Percentiles rank a stretch among this genome's conserved stretches.
These are phyloP conservation scores for Pichia sp. DNA, from an alignment of 1,139 yeast genomes.

Conservation along the genomic window DNA sequence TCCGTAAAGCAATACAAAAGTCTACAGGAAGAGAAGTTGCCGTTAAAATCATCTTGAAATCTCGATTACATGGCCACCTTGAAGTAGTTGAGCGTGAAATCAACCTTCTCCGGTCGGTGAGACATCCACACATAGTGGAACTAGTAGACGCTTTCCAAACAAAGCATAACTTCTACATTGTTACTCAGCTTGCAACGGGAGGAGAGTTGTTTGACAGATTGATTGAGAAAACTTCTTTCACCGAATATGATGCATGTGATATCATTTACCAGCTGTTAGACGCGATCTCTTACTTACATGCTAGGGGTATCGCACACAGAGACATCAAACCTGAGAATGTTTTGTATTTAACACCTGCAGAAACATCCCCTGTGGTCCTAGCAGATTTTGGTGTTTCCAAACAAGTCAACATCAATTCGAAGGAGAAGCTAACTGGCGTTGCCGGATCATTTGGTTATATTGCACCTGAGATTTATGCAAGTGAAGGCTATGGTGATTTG, in stretches of 20 bases:
- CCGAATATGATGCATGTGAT: conserved; percentile 64
- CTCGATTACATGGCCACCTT: conserved; percentile 47
- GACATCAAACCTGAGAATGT: conserved; percentile 85
- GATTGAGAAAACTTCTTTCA: conserved; percentile 70
- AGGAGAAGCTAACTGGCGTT: conserved; percentile 57
- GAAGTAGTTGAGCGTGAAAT: conserved; percentile 43
- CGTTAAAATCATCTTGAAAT: conserved; percentile 47
- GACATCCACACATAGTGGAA: conserved; percentile 74
- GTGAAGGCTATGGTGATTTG: conserved; percentile 34
- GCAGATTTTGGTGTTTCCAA: conserved; percentile 59
- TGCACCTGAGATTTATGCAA: conserved; percentile 52
- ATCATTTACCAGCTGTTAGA: conserved; percentile 71
- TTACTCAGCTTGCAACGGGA: conserved; percentile 76
- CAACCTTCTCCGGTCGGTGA: conserved; percentile 36
- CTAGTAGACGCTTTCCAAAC: conserved; percentile 89
- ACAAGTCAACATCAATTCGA: conserved; percentile 32
- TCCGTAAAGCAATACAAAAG: conserved; percentile 42
- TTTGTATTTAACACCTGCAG: conserved; percentile 36
- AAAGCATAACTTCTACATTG: conserved; percentile 75
- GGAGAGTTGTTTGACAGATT: conserved; percentile 86
- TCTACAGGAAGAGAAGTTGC: conserved; percentile 45
- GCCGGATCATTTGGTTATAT: conserved; percentile 58
- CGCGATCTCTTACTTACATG: conserved; percentile 73
- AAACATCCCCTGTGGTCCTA: conserved; percentile 47
- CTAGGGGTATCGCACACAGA: conserved; percentile 79